Base-by-base conservation (phyloP, 352 stramenopile species). In the Pythium phragmiticola region DNA sequence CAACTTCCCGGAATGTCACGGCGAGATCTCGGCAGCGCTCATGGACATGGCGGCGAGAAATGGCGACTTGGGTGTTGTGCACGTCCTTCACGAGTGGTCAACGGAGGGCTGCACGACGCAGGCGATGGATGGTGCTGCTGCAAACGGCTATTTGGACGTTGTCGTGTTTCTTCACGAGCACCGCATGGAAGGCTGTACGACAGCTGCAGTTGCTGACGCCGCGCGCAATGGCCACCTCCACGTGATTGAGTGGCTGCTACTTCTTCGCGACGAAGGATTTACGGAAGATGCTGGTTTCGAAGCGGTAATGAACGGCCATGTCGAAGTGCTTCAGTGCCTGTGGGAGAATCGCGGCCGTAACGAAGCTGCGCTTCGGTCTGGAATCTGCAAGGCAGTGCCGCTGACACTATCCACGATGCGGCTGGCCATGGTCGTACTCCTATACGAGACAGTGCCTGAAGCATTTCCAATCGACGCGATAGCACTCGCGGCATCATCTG, bases 11-110 rank as follows among this genome's bases (percentile, higher is more conserved):
- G 46, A 57, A 21, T 55, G 57, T 34, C 33, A 64, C 28, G 19
- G 12, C 16, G 60, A 63, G 28, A 59, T 56, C 16, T 54, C 60
- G 3, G 37, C 49, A 16, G 34, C 45, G 5, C 36, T 50, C 23
- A 66, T 70, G 48, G 64, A 70, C 39, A 34, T 28, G 36, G 64
- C 57, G 4, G 64, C 64, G 4, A 11, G 33, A 21, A 62, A 67
- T 45, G 65, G 65, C 2, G 36, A 63, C 42, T 30, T 71, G 0
- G 53, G 56, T 8, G 36, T 71, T n/a, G 58, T 71, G 17, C 42
- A 54, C 4, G 17, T 63, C 7, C 45, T 63, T 3, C 56, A 63
- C 21, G 56, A 55, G 30, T 56, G 43, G 55, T 63, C 56, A 2
- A 55, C 34, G 3, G 64, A 70, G 53, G 56, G 57, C 2, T 70